These are phyloP conservation scores for Ceratocystiopsis brevicomis DNA, from an alignment of 2,329 filamentous ascomycete genomes.

Conservation along the genomic window DNA sequence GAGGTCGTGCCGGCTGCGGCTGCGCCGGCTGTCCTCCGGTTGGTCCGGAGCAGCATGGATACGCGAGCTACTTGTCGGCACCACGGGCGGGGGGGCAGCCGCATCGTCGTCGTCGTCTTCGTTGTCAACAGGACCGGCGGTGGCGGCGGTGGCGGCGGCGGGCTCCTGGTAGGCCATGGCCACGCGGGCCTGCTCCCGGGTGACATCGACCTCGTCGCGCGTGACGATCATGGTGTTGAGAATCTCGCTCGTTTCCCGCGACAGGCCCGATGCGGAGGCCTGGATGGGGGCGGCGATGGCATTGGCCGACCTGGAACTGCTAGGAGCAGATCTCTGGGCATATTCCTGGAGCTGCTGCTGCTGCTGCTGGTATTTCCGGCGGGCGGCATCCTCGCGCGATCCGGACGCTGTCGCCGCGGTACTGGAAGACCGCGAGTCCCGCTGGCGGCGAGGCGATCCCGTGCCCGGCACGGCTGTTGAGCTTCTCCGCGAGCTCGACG, in stretches of 20 bases:
- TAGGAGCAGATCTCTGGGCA: slow-evolving; percentile 11
- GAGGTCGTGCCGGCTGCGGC: slow-evolving; percentile 42
- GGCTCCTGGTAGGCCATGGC: slow-evolving; percentile 34
- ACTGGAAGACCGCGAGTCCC: too few relatives aligned
- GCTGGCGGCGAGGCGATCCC: not conserved
- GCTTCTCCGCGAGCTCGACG: slow-evolving; percentile 20
- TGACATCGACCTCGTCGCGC: slow-evolving; percentile 54
- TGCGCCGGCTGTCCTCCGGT: slow-evolving; percentile 27
- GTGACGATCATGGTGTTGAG: slow-evolving; percentile 61
- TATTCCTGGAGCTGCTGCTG: slow-evolving; percentile 20
- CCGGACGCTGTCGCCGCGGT: not conserved
- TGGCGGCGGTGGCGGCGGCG: too few relatives aligned
- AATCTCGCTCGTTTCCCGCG: slow-evolving; percentile 61
- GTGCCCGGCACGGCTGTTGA: not conserved
- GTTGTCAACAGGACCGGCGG: too few relatives aligned
- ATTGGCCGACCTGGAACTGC: slow-evolving; percentile 12
- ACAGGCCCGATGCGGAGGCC: slow-evolving; percentile 37
- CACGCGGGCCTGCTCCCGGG: slow-evolving; percentile 51
- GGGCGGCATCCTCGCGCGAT: slow-evolving; percentile 18
- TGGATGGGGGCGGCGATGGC: slow-evolving; percentile 23
- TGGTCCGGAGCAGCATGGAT: not conserved
- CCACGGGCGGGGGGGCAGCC: slow-evolving; percentile 25
- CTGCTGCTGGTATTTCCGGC: slow-evolving; percentile 16
- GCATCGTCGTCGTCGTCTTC: slow-evolving; percentile 23
- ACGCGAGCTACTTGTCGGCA: slow-evolving; percentile 14